Conservation (phyloP, 2,329 filamentous ascomycete genomes). For the Pestalotiopsis sp. region DNA sequence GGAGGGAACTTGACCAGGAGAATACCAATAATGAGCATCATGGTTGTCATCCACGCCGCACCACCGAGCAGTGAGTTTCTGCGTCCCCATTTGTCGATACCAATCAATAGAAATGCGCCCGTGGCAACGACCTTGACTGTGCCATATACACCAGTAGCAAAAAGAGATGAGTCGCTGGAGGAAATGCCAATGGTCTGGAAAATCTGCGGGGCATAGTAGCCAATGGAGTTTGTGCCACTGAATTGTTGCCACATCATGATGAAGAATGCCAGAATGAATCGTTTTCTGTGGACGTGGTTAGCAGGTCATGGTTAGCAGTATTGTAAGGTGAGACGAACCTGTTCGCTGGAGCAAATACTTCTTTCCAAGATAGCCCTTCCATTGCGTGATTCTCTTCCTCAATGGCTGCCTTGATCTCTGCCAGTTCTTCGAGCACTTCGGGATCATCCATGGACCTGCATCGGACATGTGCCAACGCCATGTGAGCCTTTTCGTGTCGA, state of each 20-base stretch:
- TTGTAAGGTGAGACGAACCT: slow-evolving; percentile 49
- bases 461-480: slow-evolving; percentile 24
- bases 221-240: slow-evolving; percentile 47
- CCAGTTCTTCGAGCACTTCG: slow-evolving; percentile 28
- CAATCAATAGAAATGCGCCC: neutral
- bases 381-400: slow-evolving; percentile 43
- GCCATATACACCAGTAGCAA: slow-evolving; percentile 77
- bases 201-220: slow-evolving; percentile 72
- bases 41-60: neutral
- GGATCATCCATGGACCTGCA: slow-evolving; percentile 28
- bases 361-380: slow-evolving; percentile 47
- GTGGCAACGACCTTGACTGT: slow-evolving; percentile 69
- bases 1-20: slow-evolving; percentile 9
- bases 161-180: slow-evolving; percentile 50
- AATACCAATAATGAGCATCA: slow-evolving; percentile 2
- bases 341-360: slow-evolving; percentile 38
- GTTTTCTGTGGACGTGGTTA: slow-evolving; percentile 47
- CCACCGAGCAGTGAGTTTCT: neutral
- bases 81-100: slow-evolving; percentile 7
- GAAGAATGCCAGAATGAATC: slow-evolving; percentile 48
- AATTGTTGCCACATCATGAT: slow-evolving; percentile 58
- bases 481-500: slow-evolving; percentile 21
- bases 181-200: slow-evolving; percentile 64
- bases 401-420: slow-evolving; percentile 33
- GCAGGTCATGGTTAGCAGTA: slow-evolving; percentile 38